Conservation (phyloP, 164 flowering plant genomes). For the Chimonanthus salicifolius region DNA sequence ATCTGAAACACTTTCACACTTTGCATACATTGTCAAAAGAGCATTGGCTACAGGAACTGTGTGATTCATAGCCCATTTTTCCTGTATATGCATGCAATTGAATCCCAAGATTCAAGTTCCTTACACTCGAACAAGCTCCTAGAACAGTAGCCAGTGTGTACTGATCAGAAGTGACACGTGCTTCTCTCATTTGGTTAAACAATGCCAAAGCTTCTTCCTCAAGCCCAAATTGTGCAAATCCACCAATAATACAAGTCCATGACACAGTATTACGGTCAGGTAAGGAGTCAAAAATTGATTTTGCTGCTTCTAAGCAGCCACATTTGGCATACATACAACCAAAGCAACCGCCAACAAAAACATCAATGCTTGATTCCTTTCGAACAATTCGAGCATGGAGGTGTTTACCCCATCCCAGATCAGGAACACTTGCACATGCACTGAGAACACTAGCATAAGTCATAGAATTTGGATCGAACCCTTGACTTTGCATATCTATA, state of each 20-base stretch:
- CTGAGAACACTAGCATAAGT: conserved; percentile 50
- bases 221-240: conserved; percentile 33
- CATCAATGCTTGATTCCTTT: conserved; percentile 28
- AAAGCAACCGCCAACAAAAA: conserved; percentile 40
- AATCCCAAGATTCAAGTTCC: conserved; percentile 27
- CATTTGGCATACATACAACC: conserved; percentile 58
- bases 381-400: conserved; percentile 47
- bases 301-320: conserved; percentile 31
- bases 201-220: conserved; percentile 37
- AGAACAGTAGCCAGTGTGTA: conserved; percentile 46
- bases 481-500: conserved; percentile 42
- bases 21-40: conserved; percentile 37
- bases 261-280: conserved; percentile 33
- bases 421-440: conserved; percentile 38
- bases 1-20: conserved; percentile 18
- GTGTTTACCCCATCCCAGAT: conserved; percentile 53
- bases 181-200: conserved; percentile 40
- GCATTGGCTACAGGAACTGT: conserved; percentile 40
- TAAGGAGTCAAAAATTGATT: conserved; percentile 33
- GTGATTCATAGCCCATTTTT: conserved; percentile 34
- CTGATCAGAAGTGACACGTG: conserved; percentile 28
- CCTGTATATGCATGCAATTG: conserved; percentile 34
- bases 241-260: conserved; percentile 52
- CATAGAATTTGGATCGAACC: conserved; percentile 38
- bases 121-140: conserved; percentile 34